phyloP scores from a whole-genome alignment of 805 yeast genomes.

The Alloascoidea hylecoeti region DNA sequence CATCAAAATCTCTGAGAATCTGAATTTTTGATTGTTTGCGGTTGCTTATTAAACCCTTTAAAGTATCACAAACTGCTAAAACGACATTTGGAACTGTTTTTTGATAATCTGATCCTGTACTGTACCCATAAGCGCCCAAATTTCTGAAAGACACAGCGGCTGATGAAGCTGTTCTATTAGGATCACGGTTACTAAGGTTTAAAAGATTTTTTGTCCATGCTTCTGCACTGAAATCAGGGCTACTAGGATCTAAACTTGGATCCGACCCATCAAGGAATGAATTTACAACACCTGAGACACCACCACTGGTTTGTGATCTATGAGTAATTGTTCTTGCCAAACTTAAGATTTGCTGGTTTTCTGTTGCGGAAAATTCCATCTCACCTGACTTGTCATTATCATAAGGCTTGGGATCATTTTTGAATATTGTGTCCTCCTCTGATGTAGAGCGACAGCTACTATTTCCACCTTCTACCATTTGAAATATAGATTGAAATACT shows the following conservation, averaged over 20 bases:
- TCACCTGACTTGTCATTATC: no score
- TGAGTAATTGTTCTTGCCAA: background rate
- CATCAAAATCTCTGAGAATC: slow-evolving; percentile 40
- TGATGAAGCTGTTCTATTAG: slow-evolving; percentile 40
- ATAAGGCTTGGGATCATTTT: no score
- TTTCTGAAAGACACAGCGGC: slow-evolving; percentile 50
- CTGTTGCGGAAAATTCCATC: no score
- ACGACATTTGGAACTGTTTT: slow-evolving; percentile 35
- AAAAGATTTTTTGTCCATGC: slow-evolving; percentile 54
- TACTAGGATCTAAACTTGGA: slow-evolving; percentile 42
- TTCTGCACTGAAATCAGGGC: slow-evolving; percentile 37
- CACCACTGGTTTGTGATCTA: background rate
- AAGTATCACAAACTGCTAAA: slow-evolving; percentile 18
- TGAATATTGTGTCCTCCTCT: no score
- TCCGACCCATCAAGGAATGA: slow-evolving; percentile 17
- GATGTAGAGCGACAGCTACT: no score
- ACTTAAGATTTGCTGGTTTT: background rate
- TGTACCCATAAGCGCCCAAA: slow-evolving; percentile 49
- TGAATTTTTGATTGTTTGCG: slow-evolving; percentile 14
- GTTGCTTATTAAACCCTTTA: slow-evolving; percentile 10
- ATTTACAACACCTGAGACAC: slow-evolving; percentile 7
- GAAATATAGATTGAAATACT: no score
- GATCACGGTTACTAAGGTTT: slow-evolving; percentile 34
- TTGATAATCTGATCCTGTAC: slow-evolving; percentile 54
- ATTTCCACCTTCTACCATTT: no score